A percentile compares a stretch with the other conserved stretches of the same genome.
Evolutionary conservation across 2,329 filamentous ascomycete species (phyloP).

Genomic region (Beauveria sp.): DNA sequence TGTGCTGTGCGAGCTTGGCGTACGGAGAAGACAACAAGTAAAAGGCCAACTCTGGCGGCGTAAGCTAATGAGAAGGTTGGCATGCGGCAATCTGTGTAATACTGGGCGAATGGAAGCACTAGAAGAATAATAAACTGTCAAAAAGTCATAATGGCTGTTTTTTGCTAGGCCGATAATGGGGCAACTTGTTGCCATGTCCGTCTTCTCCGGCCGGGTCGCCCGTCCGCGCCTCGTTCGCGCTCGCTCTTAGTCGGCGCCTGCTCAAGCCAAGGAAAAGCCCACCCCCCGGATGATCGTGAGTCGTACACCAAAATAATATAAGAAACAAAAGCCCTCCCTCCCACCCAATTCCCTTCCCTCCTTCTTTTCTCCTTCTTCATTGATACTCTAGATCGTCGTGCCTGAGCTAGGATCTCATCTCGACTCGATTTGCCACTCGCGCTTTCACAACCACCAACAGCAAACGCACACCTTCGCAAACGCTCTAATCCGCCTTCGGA

Average conservation of each 20-base stretch:
- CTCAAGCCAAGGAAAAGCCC: slow-evolving; percentile 1
- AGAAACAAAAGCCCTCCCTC: slow-evolving; percentile 9
- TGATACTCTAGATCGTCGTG: slow-evolving; percentile 2
- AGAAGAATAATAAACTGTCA: background rate
- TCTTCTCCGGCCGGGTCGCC: slow-evolving; percentile 9
- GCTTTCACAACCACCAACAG: background rate
- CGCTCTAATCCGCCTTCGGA: background rate
- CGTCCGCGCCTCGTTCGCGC: slow-evolving; percentile 9
- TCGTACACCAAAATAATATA: slow-evolving; percentile 11
- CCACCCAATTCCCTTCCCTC: background rate
- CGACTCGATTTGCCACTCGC: background rate
- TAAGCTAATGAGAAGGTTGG: background rate
- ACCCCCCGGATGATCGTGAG: slow-evolving; percentile 7
- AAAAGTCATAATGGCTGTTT: background rate
- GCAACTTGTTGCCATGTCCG: background rate
- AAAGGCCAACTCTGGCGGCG: background rate
- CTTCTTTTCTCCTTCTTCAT: background rate
- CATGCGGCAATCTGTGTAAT: background rate
- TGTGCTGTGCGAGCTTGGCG: no score
- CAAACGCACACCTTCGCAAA: background rate
- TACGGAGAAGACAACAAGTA: background rate
- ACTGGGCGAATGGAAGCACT: background rate
- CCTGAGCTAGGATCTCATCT: slow-evolving; percentile 6
- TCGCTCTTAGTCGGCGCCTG: slow-evolving; percentile 9
- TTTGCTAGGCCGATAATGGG: slow-evolving; percentile 6